Evolutionary conservation across 352 stramenopile genomes (phyloP), one percentile per base, ranked within the genome.

Genomic region (Discostella stelligera): DNA sequence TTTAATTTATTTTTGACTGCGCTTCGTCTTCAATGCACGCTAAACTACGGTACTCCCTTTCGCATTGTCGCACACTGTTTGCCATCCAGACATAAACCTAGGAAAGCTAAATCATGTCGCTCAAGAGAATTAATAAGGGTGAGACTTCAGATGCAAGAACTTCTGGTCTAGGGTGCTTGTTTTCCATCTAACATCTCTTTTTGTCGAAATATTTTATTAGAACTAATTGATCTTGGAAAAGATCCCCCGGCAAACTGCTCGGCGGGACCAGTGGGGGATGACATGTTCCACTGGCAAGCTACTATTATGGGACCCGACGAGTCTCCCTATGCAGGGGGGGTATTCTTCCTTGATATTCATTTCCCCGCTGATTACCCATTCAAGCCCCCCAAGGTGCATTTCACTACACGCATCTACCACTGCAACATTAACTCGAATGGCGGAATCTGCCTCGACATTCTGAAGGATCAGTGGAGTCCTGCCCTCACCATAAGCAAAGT

Each of bases 391-490:
- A 95, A 95, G 89, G 96, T 99, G 52, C 98, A 98, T 87, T 99
- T 99, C 88, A 98, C 95, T 66, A 99, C 97, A 76, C 96, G 96
- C 86, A 99, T 99, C 74, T 99, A 99, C 86, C 97, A 99, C 88
- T 98, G 96, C 90, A 99, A 99, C 95, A 99, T 99, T 86, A 99
- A 99, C 86, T 96, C 95, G 54, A 99, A 98, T 90, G 97, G 97
- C 78, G 96, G 97, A 61, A 99, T 99, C 78, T 99, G 97, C 90
- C 93, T 99, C 90, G 97, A 99, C 83, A 99, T 99, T 83, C 91
- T 99, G 76, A 99, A 99, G 90, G 97, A 99, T 84, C 96, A 99
- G 89, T 99, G 97, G 97, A 98, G 93, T 82, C 97, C 97, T 39
- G 97, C 97, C 67, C 89, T 99, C 66, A 99, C 97, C 58, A 99